These are phyloP conservation scores for Pythium dissimile DNA, from an alignment of 352 stramenopile species.

Conservation along the genomic window DNA sequence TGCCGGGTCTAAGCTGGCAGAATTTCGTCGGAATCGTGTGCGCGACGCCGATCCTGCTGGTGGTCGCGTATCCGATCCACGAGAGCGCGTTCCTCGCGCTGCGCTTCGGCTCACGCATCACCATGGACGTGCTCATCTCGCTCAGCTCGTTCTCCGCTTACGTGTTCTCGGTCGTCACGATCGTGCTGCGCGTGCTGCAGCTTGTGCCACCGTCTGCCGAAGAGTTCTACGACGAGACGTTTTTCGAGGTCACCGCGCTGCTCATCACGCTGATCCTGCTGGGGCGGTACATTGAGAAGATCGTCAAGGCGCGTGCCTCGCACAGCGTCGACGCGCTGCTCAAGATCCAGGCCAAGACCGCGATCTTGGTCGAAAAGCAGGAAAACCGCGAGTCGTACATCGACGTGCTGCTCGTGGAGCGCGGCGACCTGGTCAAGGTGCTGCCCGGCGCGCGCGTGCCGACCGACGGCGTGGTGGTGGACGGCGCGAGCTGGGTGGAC, in stretches of 20 bases:
- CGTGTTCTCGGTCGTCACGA: slow-evolving; percentile 46
- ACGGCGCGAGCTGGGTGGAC: slow-evolving; percentile 62
- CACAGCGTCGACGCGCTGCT: slow-evolving; percentile 66
- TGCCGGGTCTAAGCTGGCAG: slow-evolving; percentile 45
- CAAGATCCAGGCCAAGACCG: slow-evolving; percentile 77
- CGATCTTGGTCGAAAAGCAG: slow-evolving; percentile 77
- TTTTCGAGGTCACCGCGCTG: slow-evolving; percentile 71
- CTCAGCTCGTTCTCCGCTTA: slow-evolving; percentile 69
- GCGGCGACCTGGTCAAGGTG: slow-evolving; percentile 64
- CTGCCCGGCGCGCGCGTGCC: slow-evolving; percentile 63
- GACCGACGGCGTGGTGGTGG: slow-evolving; percentile 68
- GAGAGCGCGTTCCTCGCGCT: slow-evolving; percentile 59
- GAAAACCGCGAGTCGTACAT: slow-evolving; percentile 61
- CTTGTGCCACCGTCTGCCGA: slow-evolving; percentile 4
- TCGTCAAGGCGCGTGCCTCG: slow-evolving; percentile 63
- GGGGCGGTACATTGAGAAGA: slow-evolving; percentile 73
- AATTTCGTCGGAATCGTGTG: slow-evolving; percentile 55
- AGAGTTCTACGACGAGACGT: slow-evolving; percentile 36
- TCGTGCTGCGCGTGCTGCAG: slow-evolving; percentile 23
- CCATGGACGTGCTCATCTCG: slow-evolving; percentile 78
- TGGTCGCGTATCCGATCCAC: slow-evolving; percentile 65
- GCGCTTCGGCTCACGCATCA: slow-evolving; percentile 57
- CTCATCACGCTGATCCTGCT: slow-evolving; percentile 70
- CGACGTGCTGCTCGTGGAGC: slow-evolving; percentile 71
- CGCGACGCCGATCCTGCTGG: slow-evolving; percentile 62